A percentile compares a stretch with the other conserved stretches of the same genome.
Conservation (phyloP, 2,329 filamentous ascomycete species). For the Pseudogymnoascus sp. region DNA sequence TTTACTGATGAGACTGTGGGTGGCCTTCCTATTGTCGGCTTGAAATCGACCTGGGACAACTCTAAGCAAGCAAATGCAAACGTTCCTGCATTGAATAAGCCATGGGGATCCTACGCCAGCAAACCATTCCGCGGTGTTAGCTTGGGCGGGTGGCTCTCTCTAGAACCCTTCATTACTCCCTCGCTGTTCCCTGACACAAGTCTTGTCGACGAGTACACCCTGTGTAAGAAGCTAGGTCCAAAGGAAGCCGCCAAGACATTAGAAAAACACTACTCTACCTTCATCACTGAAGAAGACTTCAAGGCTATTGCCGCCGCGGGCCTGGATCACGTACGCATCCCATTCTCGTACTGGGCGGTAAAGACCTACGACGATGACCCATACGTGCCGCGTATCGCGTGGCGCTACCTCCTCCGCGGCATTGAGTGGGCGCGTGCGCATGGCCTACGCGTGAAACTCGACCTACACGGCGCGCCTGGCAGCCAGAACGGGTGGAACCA, state of each 20-base stretch:
- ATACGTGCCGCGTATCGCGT: conserved; percentile 77
- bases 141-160: conserved; percentile 82
- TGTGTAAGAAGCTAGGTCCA: conserved; percentile 61
- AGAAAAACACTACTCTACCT: conserved; percentile 84
- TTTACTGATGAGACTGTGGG: conserved; percentile 82
- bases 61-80: conserved; percentile 66
- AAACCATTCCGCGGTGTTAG: conserved; percentile 84
- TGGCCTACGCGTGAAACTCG: conserved; percentile 84
- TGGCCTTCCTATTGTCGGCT: conserved; percentile 78
- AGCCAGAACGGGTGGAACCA: conserved; percentile 99
- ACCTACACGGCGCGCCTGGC: conserved; percentile 84
- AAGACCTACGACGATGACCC: conserved; percentile 77
- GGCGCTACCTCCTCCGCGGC: conserved; percentile 84
- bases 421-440: conserved; percentile 94
- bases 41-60: conserved; percentile 81
- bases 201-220: conserved; percentile 82
- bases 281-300: conserved; percentile 79
- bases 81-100: conserved; percentile 66
- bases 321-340: conserved; percentile 93
- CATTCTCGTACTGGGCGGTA: conserved; percentile 92
- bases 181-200: conserved; percentile 68
- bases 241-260: conserved; percentile 55
- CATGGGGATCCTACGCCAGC: conserved; percentile 68
- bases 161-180: conserved; percentile 93
- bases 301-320: conserved; percentile 76